Evolutionary conservation across 2,329 filamentous ascomycete species (phyloP).

Genomic region (Xylariaceae sp.): DNA sequence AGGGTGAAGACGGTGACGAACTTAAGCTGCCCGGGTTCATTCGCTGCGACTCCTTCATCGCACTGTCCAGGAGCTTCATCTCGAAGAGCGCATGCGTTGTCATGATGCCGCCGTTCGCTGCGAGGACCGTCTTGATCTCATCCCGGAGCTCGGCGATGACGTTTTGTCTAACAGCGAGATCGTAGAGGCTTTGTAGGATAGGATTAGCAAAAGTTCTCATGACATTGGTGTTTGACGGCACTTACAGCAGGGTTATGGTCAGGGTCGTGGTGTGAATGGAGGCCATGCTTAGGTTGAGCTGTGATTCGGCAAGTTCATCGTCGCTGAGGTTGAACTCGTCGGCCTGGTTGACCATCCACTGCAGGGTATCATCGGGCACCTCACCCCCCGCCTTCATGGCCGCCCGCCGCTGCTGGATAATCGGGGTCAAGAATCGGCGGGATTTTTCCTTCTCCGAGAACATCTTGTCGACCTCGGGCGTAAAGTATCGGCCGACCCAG

Average conservation of each 20-base stretch:
- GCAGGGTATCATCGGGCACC: slow-evolving; percentile 47
- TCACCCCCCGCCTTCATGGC: slow-evolving; percentile 29
- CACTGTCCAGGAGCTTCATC: slow-evolving; percentile 44
- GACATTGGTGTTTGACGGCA: background rate
- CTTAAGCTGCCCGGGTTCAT: slow-evolving; percentile 32
- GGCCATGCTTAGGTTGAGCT: slow-evolving; percentile 49
- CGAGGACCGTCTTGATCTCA: slow-evolving; percentile 47
- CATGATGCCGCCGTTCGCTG: slow-evolving; percentile 37
- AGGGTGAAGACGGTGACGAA: slow-evolving; percentile 14
- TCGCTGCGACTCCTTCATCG: slow-evolving; percentile 40
- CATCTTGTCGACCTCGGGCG: slow-evolving; percentile 41
- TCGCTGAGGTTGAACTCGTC: slow-evolving; percentile 35
- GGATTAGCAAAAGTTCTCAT: background rate
- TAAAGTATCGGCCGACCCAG: slow-evolving; percentile 35
- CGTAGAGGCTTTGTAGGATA: slow-evolving; percentile 45
- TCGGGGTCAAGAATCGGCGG: slow-evolving; percentile 37
- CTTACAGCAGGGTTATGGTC: slow-evolving; percentile 45
- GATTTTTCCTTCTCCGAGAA: slow-evolving; percentile 37
- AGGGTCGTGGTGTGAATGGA: slow-evolving; percentile 53
- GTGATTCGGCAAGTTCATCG: slow-evolving; percentile 41
- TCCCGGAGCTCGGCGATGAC: slow-evolving; percentile 52
- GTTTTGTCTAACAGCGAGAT: slow-evolving; percentile 51
- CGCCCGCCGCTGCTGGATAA: slow-evolving; percentile 36
- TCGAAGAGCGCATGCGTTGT: slow-evolving; percentile 39
- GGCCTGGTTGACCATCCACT: slow-evolving; percentile 47